phyloP scores from a whole-genome alignment of 345 rosid genomes.

The Aquilaria malaccensis region DNA sequence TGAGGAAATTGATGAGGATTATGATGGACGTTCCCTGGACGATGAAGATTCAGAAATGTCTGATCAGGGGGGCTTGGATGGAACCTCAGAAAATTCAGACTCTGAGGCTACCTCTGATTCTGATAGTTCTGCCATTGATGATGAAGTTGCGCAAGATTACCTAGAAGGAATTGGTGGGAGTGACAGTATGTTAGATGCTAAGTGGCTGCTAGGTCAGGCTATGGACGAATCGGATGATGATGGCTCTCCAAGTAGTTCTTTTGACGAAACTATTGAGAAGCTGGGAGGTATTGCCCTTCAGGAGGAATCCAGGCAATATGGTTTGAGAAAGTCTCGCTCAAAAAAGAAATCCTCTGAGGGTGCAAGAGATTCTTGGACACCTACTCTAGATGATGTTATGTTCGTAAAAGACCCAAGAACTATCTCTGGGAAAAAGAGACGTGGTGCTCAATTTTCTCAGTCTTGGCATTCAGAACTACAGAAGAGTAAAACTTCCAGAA shows the following conservation, averaged over 20 bases:
- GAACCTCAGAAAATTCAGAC: constrained; percentile 39
- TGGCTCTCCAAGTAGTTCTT: constrained; percentile 42
- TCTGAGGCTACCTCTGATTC: constrained; percentile 35
- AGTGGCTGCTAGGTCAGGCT: constrained; percentile 45
- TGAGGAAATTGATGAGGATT: constrained; percentile 46
- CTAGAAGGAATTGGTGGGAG: constrained; percentile 87
- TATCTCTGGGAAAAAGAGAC: constrained; percentile 54
- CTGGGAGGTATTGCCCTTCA: constrained; percentile 59
- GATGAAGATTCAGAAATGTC: constrained; percentile 39
- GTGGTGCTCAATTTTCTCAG: constrained; percentile 38
- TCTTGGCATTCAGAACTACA: constrained; percentile 64
- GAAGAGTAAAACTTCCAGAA: constrained; percentile 54
- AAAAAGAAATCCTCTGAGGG: constrained; percentile 24
- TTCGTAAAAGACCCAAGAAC: constrained; percentile 67
- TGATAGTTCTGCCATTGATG: constrained; percentile 55
- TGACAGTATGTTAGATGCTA: constrained; percentile 42
- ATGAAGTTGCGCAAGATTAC: constrained; percentile 80
- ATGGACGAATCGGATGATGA: constrained; percentile 39
- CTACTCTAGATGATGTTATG: constrained; percentile 60
- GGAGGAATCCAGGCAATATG: constrained; percentile 72
- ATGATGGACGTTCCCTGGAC: constrained; percentile 23
- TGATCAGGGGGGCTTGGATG: constrained; percentile 27
- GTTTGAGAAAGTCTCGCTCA: constrained; percentile 38
- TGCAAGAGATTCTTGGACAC: constrained; percentile 31
- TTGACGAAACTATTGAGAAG: constrained; percentile 45